A percentile compares a stretch with the other conserved stretches of the same genome.
Evolutionary conservation across 176 grass and related monocot species (phyloP).

Genomic region (Triticum urartu): DNA sequence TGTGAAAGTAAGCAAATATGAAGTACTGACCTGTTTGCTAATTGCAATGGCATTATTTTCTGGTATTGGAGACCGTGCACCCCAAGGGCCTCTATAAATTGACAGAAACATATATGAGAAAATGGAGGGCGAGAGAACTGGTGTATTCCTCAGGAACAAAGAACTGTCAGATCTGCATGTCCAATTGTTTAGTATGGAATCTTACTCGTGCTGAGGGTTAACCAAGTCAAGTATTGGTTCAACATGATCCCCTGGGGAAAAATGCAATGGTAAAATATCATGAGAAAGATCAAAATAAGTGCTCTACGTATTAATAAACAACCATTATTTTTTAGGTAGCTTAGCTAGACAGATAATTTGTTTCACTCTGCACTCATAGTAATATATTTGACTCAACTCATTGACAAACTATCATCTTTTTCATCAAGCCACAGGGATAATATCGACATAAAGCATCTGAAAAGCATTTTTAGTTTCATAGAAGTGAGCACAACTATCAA

Average conservation of each 20-base stretch:
- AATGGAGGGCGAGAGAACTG: background rate
- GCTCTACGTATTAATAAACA: background rate
- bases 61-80: conserved; percentile 77
- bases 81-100: conserved; percentile 73
- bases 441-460: background rate
- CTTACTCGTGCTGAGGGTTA: conserved; percentile 92
- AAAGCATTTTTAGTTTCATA: background rate
- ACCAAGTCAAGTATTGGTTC: conserved; percentile 84
- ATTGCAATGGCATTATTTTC: conserved; percentile 92
- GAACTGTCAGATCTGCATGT: background rate
- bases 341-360: background rate
- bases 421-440: background rate
- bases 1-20: background rate
- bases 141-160: conserved; percentile 5
- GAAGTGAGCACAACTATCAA: background rate
- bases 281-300: background rate
- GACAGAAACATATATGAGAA: conserved; percentile 26
- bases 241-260: conserved; percentile 62
- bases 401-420: background rate
- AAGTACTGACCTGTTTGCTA: conserved; percentile 57
- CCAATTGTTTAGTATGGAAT: conserved; percentile 6
- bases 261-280: conserved; percentile 12
- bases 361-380: background rate
- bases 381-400: background rate
- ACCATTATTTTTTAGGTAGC: background rate